Base-by-base conservation (phyloP, 2,329 filamentous ascomycete species). In the Ophiostoma piceae region DNA sequence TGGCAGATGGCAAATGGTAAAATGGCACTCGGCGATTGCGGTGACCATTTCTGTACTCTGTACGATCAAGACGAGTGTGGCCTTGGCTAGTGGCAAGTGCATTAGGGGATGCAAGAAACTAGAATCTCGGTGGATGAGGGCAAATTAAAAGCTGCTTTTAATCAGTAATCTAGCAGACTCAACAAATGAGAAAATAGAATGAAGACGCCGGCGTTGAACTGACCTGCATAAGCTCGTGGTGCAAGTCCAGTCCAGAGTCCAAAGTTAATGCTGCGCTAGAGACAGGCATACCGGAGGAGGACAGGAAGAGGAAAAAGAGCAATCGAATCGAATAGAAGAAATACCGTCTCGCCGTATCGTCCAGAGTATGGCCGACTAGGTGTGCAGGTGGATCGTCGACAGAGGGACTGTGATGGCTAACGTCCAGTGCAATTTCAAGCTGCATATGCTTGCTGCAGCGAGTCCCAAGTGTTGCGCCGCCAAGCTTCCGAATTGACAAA, bases 131-230 rank as follows among this genome's bases (percentile, higher is more conserved):
- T 32, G 57, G 57, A 62, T 62, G 57, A 29, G 26, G 5, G 14
- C 14, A 62, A 57, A 57, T 26, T 35, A 35, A 35, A 35, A 35
- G 35, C 35, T 2, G 35, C 8, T 8, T 8, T 11, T 64, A 64
- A 32, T n/a, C 60, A 64, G 60, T 64, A 26, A 57, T 57, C n/a
- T 32, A 29, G 51, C 19, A 57, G 22, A 47, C n/a, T 16, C 43
- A 60, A 60, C 62, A 69, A 54, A 69, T 70, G 39, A 67, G 57
- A 68, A 57, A 41, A n/a, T 35, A 66, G 69, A 22, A 43, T 22
- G 26, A 66, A 76, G 75, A 76, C 76, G 74, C 14, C 47, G 65
- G 66, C 66, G 67, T 71, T 54, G 71, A 54, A 68, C 57, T 70
- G 41, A 66, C 69, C 57, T 70, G 69, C 66, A 70, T 68, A 66